Conservation (phyloP, 345 rosid genomes). For the Cardamine chenopodiifolia region DNA sequence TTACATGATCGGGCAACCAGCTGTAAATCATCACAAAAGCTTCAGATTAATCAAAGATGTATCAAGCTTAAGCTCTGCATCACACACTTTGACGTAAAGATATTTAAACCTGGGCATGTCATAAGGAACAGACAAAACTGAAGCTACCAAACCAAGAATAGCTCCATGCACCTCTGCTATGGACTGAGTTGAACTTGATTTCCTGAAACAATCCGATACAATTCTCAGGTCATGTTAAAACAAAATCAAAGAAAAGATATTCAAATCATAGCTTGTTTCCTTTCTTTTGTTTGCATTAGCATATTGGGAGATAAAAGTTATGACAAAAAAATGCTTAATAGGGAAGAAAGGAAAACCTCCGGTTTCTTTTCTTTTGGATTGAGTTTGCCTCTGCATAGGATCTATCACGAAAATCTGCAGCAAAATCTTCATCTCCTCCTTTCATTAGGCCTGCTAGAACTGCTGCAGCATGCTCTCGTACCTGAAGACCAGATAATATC, state of each 20-base stretch:
- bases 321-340: neutral
- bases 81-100: neutral
- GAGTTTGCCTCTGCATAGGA: conserved; percentile 75
- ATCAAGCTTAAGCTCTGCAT: conserved; percentile 7
- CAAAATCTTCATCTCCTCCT: conserved; percentile 89
- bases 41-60: conserved; percentile 8
- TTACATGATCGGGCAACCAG: conserved; percentile 94
- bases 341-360: conserved; percentile 49
- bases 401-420: conserved; percentile 78
- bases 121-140: conserved; percentile 93
- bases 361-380: conserved; percentile 61
- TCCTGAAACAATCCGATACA: conserved; percentile 52
- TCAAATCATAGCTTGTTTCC: neutral
- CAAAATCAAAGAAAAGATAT: neutral
- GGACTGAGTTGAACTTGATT: conserved; percentile 46
- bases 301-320: neutral
- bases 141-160: conserved; percentile 94
- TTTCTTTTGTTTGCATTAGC: neutral
- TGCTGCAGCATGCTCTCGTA: conserved; percentile 97
- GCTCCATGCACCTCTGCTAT: conserved; percentile 83
- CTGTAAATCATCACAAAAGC: conserved; percentile 39
- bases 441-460: conserved; percentile 96
- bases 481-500: conserved; percentile 49
- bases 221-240: conserved; percentile 10
- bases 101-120: conserved; percentile 91